Evolutionary conservation across 208 protist species (phyloP).

Genomic region (Acanthamoeba quina): DNA sequence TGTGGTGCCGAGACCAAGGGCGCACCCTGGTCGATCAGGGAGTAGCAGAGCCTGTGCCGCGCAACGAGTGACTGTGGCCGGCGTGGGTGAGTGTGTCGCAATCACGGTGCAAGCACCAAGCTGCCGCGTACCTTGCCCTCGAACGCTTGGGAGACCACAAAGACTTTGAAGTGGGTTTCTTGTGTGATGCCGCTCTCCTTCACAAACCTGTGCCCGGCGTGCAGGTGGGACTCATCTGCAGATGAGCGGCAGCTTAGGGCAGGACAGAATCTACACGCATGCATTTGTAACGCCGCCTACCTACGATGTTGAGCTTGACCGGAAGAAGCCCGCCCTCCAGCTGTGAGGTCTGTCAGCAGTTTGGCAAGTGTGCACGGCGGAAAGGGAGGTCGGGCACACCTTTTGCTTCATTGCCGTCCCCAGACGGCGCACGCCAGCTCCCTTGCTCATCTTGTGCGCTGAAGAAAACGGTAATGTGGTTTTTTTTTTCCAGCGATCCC

Average conservation of each 20-base stretch:
- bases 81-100: background rate
- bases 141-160: slow-evolving; percentile 2
- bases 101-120: background rate
- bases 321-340: background rate
- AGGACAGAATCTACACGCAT: background rate
- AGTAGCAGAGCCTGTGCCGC: slow-evolving; percentile 42
- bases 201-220: slow-evolving; percentile 28
- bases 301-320: background rate
- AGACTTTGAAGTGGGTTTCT: slow-evolving; percentile 3
- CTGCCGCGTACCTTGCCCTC: background rate
- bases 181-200: background rate
- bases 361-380: background rate
- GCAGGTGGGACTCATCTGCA: slow-evolving; percentile 35
- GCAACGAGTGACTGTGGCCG: background rate
- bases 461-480: no score
- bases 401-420: slow-evolving; percentile 36
- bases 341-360: background rate
- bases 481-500: no score
- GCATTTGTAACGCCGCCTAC: background rate
- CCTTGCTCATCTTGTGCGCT: slow-evolving; percentile 25
- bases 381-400: background rate
- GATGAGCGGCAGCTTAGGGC: background rate
- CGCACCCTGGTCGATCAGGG: slow-evolving; percentile 17
- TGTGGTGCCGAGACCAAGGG: background rate
- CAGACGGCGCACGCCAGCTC: background rate